A percentile compares a stretch with the other conserved stretches of the same genome.
Evolutionary conservation across 495 filamentous ascomycete species (phyloP).

Genomic region (Penicillium robsamsonii): DNA sequence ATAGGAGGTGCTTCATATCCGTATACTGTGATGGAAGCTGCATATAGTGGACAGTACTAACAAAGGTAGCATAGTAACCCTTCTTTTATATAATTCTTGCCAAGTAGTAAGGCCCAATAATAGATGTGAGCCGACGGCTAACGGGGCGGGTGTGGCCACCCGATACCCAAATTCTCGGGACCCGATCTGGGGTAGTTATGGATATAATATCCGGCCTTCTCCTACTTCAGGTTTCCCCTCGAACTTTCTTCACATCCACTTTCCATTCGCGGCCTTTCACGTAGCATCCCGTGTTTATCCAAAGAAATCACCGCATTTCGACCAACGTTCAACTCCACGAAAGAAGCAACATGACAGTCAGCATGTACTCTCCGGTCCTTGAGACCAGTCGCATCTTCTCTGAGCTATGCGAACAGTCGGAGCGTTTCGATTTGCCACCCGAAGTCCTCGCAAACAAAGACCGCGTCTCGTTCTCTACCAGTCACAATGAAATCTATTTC

Average conservation of each 20-base stretch:
- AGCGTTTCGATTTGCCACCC: conserved; percentile 37
- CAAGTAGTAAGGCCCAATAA: not conserved
- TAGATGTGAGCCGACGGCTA: conserved; percentile 19
- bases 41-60: not conserved
- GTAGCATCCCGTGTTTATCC: not conserved
- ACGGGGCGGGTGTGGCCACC: conserved; percentile 12
- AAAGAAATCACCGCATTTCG: not conserved
- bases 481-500: conserved; percentile 48
- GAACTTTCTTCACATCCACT: not conserved
- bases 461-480: conserved; percentile 41
- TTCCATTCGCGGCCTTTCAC: not conserved
- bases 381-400: conserved; percentile 47
- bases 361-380: conserved; percentile 39
- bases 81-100: not conserved
- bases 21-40: not conserved
- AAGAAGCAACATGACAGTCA: conserved; percentile 15
- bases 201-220: conserved; percentile 15
- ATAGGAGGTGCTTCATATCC: not conserved
- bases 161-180: conserved; percentile 15
- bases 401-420: conserved; percentile 39
- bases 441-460: conserved; percentile 37
- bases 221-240: not conserved
- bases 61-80: not conserved
- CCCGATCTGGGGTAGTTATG: conserved; percentile 11
- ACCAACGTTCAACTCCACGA: not conserved